A percentile compares a stretch with the other conserved stretches of the same genome.
Conservation (phyloP, 2,329 filamentous ascomycete genomes). For the Colletotrichum sp. region DNA sequence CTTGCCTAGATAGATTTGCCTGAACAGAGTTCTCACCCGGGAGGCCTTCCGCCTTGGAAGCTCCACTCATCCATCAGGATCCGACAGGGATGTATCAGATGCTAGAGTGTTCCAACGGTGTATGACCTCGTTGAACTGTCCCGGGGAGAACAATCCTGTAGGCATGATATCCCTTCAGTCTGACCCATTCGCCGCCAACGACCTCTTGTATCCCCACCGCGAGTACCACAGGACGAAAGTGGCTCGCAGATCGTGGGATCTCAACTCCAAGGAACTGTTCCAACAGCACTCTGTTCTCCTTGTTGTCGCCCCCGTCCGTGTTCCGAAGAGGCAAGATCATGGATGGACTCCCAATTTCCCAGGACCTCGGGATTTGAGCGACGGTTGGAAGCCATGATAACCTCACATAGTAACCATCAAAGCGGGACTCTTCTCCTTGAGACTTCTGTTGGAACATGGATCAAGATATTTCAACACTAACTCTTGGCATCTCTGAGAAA, state of each 20-base stretch:
- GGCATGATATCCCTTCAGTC: neutral
- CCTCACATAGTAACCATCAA: neutral
- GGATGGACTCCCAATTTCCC: neutral
- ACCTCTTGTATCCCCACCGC: neutral
- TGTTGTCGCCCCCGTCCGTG: neutral
- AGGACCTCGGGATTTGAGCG: neutral
- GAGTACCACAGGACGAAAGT: neutral
- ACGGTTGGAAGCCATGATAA: neutral
- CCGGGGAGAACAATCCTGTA: neutral
- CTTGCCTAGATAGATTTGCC: neutral
- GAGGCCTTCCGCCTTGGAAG: neutral
- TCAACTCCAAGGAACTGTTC: neutral
- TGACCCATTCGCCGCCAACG: neutral
- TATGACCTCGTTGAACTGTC: neutral
- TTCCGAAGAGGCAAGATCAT: neutral
- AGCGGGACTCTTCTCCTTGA: neutral
- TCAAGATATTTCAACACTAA: neutral
- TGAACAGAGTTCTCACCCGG: neutral
- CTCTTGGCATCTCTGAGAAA: neutral
- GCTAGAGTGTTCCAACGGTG: neutral
- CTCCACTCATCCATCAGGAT: neutral
- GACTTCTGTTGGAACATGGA: neutral
- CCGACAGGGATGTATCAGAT: rapidly evolving
- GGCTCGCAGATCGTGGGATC: neutral
- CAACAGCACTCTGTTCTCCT: neutral